Evolutionary conservation across 768 basidiomycete genomes (phyloP), one percentile per base, ranked within the genome.

Genomic region (Leccinum sublutescens): DNA sequence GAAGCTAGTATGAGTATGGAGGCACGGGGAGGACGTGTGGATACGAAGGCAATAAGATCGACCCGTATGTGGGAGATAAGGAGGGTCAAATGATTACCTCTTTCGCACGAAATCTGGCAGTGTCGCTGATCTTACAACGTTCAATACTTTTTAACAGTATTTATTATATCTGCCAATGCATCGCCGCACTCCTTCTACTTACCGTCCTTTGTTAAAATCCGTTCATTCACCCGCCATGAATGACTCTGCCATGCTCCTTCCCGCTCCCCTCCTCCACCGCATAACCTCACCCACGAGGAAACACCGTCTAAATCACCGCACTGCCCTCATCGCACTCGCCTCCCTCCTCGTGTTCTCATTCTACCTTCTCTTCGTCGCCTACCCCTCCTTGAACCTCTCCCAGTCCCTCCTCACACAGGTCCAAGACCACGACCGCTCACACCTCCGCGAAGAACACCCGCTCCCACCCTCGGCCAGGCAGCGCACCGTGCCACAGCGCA

Each of bases 291-390:
- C 62, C 0, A 33, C 33, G 5, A 58, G 60, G 4, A 69, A 69
- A 29, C 70, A 78, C 36, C 85, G 84, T 33, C 47, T 68, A 27
- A 82, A 79, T 64, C 79, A 83, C 48, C 78, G 83, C 56, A 79
- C 83, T 4, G 81, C 82, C 3, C 70, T 86, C 62, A 54, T 87
- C 63, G 82, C 82, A 9, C 78, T 88, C 66, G 52, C 82, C 68
- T 68, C 76, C 61, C 78, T 88, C 65, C 55, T 84, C 55, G 66
- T 76, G 31, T 72, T 87, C 62, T 78, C 82, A 40, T 76, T 76
- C 55, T 89, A 84, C 74, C 73, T 87, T 54, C 75, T 87, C 61
- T 77, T 87, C 65, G 67, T 82, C 52, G 78, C 80, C 40, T 75
- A 73, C 53, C 69, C 81, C 14, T 69, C 80, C 55, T 58, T 78